phyloP scores from a whole-genome alignment of 2,329 filamentous ascomycete genomes.

The Myriosclerotinia curreyana region DNA sequence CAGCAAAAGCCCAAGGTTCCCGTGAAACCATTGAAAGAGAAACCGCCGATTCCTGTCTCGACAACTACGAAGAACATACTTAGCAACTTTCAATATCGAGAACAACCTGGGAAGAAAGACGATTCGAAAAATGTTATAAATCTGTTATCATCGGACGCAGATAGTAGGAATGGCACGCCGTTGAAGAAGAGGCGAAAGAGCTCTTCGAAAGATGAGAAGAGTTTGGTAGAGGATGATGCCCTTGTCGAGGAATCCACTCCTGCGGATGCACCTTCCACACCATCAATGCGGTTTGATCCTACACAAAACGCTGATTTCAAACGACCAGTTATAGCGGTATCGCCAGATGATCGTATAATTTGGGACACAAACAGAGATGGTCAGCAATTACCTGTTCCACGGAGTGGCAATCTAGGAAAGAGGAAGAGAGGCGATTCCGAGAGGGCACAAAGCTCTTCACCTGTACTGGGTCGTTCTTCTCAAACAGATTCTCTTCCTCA shows the following conservation, averaged over 20 bases:
- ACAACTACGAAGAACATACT: conserved; percentile 60
- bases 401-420: conserved; percentile 42
- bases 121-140: conserved; percentile 30
- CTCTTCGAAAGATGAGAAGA: conserved; percentile 6
- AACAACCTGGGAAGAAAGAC: conserved; percentile 29
- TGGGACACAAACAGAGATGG: conserved; percentile 54
- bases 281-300: conserved; percentile 49
- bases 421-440: conserved; percentile 30
- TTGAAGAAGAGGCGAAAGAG: conserved; percentile 5
- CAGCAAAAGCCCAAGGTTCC: conserved; percentile 23
- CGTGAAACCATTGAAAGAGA: conserved; percentile 34
- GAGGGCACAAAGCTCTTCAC: conserved; percentile 64
- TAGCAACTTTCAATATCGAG: conserved; percentile 53
- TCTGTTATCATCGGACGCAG: conserved; percentile 25
- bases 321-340: conserved; percentile 48
- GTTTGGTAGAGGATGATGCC: neutral
- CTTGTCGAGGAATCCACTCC: neutral
- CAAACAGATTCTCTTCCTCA: conserved; percentile 49
- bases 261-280: conserved; percentile 44
- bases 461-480: conserved; percentile 47
- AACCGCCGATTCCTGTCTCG: conserved; percentile 43
- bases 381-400: conserved; percentile 44
- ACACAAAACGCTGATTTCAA: conserved; percentile 18
- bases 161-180: conserved; percentile 34
- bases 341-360: conserved; percentile 59